Base-by-base conservation (phyloP, 768 basidiomycete species). In the Amanita pseudoporphyria region DNA sequence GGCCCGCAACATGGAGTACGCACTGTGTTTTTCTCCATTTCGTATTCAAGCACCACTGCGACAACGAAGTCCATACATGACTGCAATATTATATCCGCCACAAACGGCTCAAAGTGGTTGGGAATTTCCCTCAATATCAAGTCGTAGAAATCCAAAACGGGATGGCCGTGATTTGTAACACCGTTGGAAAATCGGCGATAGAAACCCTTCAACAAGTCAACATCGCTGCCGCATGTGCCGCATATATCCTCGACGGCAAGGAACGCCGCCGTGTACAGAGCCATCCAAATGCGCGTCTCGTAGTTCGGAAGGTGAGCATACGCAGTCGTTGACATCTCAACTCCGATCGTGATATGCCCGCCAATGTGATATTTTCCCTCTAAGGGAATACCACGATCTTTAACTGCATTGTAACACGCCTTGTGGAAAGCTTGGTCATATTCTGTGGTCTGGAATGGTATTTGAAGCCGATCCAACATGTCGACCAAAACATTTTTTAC, bases 191-290 rank as follows among this genome's bases (percentile, higher is more conserved):
- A 67, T 0, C 60, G 50, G 22, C 62, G 56, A 19, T 63, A 65
- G 58, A 75, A 76, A 10, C 53, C 49, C 9, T 62, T 59, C 10
- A 71, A 53, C 3, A 59, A 52, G 3, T 53, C 54, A 13, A 49
- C 42, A 42, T 67, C 63, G 10, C 53, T 51, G 1, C 56, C 52
- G 14, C 62, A 56, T 2, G 52, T 51, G 1, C 56, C 52, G 14
- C 62, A 56, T 2, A 53, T 45, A 51, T 75, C 71, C 52, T 76
- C 74, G 24, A 67, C 49, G 35, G 56, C 67, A 43, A 65, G 63
- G 16, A 60, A 44, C 41, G 63, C 67, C 0, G 70, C 62, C 1
- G 72, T 73, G 53, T 63, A 73, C 7, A 73, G 58, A 2, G 69
- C 64, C 26, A 73, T 67, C 51, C 64, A 60, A 5, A 69, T 60